Evolutionary conservation across 2,329 filamentous ascomycete genomes (phyloP), one percentile per base, ranked within the genome.

Genomic region (Aspergillus vadensis): DNA sequence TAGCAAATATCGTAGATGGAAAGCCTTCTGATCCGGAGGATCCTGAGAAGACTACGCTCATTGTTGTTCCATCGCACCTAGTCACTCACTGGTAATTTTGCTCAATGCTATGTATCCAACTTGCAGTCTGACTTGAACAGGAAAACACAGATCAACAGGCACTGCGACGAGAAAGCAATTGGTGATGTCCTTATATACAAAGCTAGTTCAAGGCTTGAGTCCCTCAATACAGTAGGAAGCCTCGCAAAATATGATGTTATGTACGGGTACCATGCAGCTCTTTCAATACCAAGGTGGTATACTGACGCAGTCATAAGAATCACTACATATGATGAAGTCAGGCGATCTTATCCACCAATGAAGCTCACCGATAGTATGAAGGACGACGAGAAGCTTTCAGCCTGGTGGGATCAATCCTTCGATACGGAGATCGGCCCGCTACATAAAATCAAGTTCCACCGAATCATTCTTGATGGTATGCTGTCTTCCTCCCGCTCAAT

Each of bases 391-490:
- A 64, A 69, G 14, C 65, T 71, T 4, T 44, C 61, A 5, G 57
- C 64, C 25, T 73, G 68, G 69, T 76, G 67, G 65, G 32, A 63
- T 21, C 41, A 67, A 1, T 53, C 60, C 6, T 75, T 68, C 52
- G 38, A 65, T 5, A 25, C 69, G 5, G 61, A 70, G 9, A 59
- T 65, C 27, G 76, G 77, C 2, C 66, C 69, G 3, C 60, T 79
- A 4, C 77, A 79, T 63, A 57, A 58, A 23, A 66, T 77, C 30
- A 71, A 72, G 5, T 79, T 74, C 57, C 70, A 69, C 23, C 68
- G 77, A 2, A 76, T 79, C n/a, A 70, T 79, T n/a, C 66, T 79
- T 6, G 77, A 79, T 38, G 77, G 76, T 73, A 67, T 57, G 69
- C 12, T 36, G 10, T 14, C 30, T 36, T 4, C 30, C 12, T 2